phyloP scores from a whole-genome alignment of 2,329 filamentous ascomycete species.

The Xylariaceae sp. region DNA sequence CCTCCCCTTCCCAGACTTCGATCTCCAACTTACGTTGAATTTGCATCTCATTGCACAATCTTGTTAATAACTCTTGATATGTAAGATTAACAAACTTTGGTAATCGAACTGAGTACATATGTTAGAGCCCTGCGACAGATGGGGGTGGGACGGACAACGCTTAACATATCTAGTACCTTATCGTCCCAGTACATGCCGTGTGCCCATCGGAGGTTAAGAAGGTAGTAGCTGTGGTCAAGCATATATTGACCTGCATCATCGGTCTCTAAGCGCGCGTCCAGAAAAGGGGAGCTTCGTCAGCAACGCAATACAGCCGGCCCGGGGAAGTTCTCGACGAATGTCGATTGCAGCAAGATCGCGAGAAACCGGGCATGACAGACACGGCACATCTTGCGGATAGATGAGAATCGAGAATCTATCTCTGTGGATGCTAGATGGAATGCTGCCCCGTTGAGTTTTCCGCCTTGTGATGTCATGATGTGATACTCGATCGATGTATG shows the following conservation, averaged over 20 bases:
- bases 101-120: too few relatives aligned
- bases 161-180: too few relatives aligned
- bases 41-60: too few relatives aligned
- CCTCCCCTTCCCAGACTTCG: too few relatives aligned
- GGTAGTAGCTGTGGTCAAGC: conserved; percentile 23
- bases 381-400: conserved; percentile 6
- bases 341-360: conserved; percentile 4
- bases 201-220: too few relatives aligned
- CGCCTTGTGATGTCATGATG: conserved; percentile 10
- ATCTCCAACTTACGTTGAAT: too few relatives aligned
- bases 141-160: too few relatives aligned
- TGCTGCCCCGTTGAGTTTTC: not conserved
- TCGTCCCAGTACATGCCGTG: too few relatives aligned
- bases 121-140: too few relatives aligned
- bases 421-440: not conserved
- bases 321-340: conserved; percentile 8
- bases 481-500: conserved; percentile 5
- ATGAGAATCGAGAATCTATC: not conserved
- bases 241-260: conserved; percentile 24
- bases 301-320: conserved; percentile 29
- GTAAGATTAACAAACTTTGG: too few relatives aligned
- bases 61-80: too few relatives aligned
- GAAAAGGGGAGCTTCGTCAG: conserved; percentile 22
- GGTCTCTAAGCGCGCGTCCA: conserved; percentile 10
- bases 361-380: conserved; percentile 12